Base-by-base conservation (phyloP, 805 yeast species). In the Kazachstania africana region DNA sequence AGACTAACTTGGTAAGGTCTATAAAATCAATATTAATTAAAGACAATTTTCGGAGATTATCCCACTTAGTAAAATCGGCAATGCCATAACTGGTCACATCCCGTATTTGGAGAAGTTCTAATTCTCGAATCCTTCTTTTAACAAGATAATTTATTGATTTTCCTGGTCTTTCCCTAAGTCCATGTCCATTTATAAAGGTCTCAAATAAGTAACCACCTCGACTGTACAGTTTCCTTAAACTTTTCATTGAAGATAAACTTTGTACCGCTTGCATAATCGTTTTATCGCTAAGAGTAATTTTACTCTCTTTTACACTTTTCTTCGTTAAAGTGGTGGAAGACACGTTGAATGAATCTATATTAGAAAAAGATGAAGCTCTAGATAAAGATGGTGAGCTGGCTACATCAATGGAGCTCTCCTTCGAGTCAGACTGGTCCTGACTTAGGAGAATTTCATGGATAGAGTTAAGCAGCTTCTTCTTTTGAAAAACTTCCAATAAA, bases 31-130 rank as follows among this genome's bases (percentile, higher is more conserved):
- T 26, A 16, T 40, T 36, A 9, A 22, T 25, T 8, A 54, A 15
- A 3, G 21, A 20, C n/a, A 54, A 27, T 16, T 31, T 35, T 29
- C 36, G 36, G 12, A 54, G 33, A 20, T 45, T 42, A 21, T 48
- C 55, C 58, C 58, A 54, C 31, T 43, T 42, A 5, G 43, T 37
- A 8, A 51, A 43, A 33, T 53, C 55, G 3, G 51, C 45, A 4
- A 45, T 21, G 6, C 42, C 36, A n/a, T 31, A 28, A 18, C 26
- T 28, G 12, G 48, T 31, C 6, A 39, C 17, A 18, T 40, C 34
- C 12, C 33, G 31, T 20, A 40, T 16, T 34, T 40, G 42, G 22
- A 33, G 27, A 2, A 52, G 18, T 27, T 35, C 37, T 8, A 54
- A 28, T 10, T 27, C 32, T 17, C 29, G 18, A 3, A 48, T 41